Base-by-base conservation (phyloP, 345 rosid genomes). In the Lepidium sativum region DNA sequence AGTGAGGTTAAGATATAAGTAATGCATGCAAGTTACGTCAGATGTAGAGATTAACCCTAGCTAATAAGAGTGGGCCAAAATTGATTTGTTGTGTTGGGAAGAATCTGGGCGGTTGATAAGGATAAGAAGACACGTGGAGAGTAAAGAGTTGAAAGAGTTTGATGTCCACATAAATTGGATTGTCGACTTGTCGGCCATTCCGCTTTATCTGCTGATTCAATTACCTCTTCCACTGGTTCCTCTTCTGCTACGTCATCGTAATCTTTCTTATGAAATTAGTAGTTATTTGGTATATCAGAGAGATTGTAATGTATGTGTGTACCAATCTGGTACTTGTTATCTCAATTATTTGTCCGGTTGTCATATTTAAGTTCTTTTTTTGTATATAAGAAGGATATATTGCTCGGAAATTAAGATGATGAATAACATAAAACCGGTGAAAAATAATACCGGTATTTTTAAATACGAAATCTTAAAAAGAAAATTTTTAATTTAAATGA, bases 171-270 rank as follows among this genome's bases (percentile, higher is more conserved):
- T 72, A 82, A 74, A 72, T 78, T 75, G 65, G 75, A 72, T 37
- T 78, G 86, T 83, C 80, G 77, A 70, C 71, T 80, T 89, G 97
- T 89, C 91, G 95, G 92, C 92, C 94, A 84, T 82, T 75, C 79
- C 70, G 67, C 67, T 73, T 81, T 77, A 77, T 79, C 88, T 67
- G 82, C 80, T 49, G 60, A 58, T 74, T 54, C 57, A 70, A 33
- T 27, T 18, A 44, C 42, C 58, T 23, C 13, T 29, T 60, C 51
- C 18, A 37, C 45, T 65, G 76, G 76, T 51, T 72, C 49, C 1
- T 35, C 33, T 65, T 57, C 2, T 25, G 55, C 67, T 71, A 65
- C 71, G 71, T 72, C 67, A 65, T 35, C 47, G 54, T 50, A 33
- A 41, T 45, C 34, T 23, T 23, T 23, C 25, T 23, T 23, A 20